A percentile compares a stretch with the other conserved stretches of the same genome.
These are phyloP conservation scores for Apiospora aurea DNA, from an alignment of 2,329 filamentous ascomycete species.

Conservation along the genomic window DNA sequence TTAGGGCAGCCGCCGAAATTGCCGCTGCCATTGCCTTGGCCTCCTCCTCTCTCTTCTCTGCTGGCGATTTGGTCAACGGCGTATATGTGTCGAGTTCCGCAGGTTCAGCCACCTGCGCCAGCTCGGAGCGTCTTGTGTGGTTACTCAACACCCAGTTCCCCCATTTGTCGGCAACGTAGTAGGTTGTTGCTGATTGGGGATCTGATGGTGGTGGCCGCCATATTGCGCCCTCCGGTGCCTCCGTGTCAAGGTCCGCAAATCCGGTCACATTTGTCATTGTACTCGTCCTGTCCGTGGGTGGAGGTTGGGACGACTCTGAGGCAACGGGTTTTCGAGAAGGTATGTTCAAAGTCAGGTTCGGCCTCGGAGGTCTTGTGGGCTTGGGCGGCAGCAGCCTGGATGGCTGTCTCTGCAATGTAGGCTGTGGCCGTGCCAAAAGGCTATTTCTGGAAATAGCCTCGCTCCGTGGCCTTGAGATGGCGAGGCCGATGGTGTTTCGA, in stretches of 20 bases:
- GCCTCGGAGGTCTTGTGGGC: conserved; percentile 43
- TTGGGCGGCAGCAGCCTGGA: conserved; percentile 55
- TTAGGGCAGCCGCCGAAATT: conserved; percentile 34
- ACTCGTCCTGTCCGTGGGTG: conserved; percentile 60
- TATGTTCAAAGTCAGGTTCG: conserved; percentile 51
- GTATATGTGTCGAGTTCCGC: conserved; percentile 41
- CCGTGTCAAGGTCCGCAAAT: conserved; percentile 43
- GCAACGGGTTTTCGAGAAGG: conserved; percentile 32
- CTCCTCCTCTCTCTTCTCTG: conserved; percentile 40
- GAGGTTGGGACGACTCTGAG: conserved; percentile 50
- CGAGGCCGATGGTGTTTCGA: conserved; percentile 51
- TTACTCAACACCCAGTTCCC: conserved; percentile 62
- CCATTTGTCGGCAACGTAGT: conserved; percentile 59
- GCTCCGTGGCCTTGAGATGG: conserved; percentile 49
- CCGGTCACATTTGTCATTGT: conserved; percentile 42
- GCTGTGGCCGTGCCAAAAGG: conserved; percentile 30
- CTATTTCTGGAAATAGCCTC: conserved; percentile 28
- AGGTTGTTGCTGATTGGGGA: conserved; percentile 53
- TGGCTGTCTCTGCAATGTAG: conserved; percentile 41
- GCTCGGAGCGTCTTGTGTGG: conserved; percentile 38
- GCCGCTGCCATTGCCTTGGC: conserved; percentile 33
- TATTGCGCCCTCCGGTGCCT: conserved; percentile 46
- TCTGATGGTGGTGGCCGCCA: conserved; percentile 58
- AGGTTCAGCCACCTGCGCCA: conserved; percentile 31
- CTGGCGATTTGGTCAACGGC: conserved; percentile 41